Evolutionary conservation across 2,329 filamentous ascomycete species (phyloP), one percentile per base, ranked within the genome.

Genomic region (Ascomycota sp.): DNA sequence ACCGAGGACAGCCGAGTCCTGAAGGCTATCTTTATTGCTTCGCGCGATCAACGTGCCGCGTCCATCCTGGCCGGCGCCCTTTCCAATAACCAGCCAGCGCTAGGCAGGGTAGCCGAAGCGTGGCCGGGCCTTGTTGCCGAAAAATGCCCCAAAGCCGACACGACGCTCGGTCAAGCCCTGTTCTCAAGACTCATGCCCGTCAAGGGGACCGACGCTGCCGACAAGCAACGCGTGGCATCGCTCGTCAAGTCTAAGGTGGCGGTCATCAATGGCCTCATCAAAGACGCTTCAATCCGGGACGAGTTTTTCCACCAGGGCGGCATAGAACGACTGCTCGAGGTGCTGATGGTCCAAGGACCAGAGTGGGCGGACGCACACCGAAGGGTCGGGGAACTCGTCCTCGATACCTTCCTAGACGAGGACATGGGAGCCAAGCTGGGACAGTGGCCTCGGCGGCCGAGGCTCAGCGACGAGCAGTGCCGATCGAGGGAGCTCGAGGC

Each of bases 351-450:
- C 7, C 48, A 57, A 17, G 57, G 51, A n/a, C 46, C 52, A 4
- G 53, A 56, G 19, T 67, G 69, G 54, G 57, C 57, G 10, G 43
- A 50, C 2, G 59, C 64, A 5, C 58, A 64, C 42, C 58, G 57
- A 33, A 68, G 63, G 41, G 61, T 65, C 17, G 67, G 63, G 2
- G 57, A 69, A 35, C 55, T 76, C 32, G 57, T 75, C 20, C 56
- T 65, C 22, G 73, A 78, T 42, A 71, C 61, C 35, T 78, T 77
- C 42, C 51, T 78, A n/a, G 72, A 78, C 41, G 60, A 63, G 36
- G 59, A 65, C 33, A 70, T 74, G 59, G 69, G 70, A 25, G 70
- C 70, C 3, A 52, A 54, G 17, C 37, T 61, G 12, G 65, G 67
- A 0, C 50, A 66, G 36, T 75, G 68, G 68, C 69, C 69, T 0